Evolutionary conservation across 2,329 filamentous ascomycete genomes (phyloP), one percentile per base, ranked within the genome.

Genomic region (Fusarium verticillioides): DNA sequence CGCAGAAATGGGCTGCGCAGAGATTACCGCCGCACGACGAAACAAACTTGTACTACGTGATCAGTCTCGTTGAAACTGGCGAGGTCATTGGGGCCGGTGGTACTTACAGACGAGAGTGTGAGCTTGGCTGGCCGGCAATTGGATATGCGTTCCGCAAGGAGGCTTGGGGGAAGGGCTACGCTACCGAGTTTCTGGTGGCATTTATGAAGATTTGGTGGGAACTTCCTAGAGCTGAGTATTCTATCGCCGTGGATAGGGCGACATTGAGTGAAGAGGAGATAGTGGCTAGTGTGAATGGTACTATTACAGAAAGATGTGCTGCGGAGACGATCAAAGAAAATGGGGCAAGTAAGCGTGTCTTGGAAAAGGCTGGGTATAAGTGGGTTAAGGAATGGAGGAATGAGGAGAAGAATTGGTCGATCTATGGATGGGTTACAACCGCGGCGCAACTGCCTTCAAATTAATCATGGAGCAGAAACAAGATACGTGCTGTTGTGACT

Each of bases 71-170:
- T n/a, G 63, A 66, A 30, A 66, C 63, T 0, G 63, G 63, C 7
- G 21, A 66, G 9, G 61, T 60, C 18, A 66, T 66, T 1, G 63
- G 63, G 1, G 18, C 23, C 16, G 63, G 63, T 8, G 63, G 63
- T 5, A 66, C 43, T 1, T 59, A 52, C 26, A 43, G 63, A 36
- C 39, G 61, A 34, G 50, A 34, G n/a, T 66, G 49, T 50, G 61
- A 66, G 9, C 61, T 66, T 2, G 63, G 63, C 10, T 66, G 63
- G 63, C 63, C 63, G 21, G 63, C 19, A 0, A 66, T 66, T 23
- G 63, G 63, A n/a, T 66, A 66, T 18, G 61, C 61, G 16, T 50
- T 66, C 9, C 61, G 44, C 3, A 66, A 59, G 2, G 63, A 66
- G 19, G 61, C 61, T 44, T 66, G 63, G 63, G 63, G 63, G 0